These are phyloP conservation scores for Penicillium carneum DNA, from an alignment of 2,329 filamentous ascomycete species.

Conservation along the genomic window DNA sequence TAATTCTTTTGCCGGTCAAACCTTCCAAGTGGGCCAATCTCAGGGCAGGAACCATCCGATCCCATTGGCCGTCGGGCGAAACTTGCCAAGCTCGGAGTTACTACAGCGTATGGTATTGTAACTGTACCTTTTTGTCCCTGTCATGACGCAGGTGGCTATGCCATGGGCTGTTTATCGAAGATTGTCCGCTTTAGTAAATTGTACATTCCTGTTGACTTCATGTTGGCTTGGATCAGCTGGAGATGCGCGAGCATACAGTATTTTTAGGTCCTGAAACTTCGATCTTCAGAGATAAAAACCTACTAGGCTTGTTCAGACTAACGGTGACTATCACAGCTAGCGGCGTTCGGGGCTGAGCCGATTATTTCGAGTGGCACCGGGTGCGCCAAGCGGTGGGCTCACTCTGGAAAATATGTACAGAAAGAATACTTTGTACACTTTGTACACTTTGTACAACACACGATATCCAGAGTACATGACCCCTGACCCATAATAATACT, in stretches of 20 bases:
- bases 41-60: not conserved
- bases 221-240: not conserved
- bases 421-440: not conserved
- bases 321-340: conserved; percentile 13
- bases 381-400: not conserved
- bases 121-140: not conserved
- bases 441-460: not conserved
- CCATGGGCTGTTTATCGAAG: conserved; percentile 10
- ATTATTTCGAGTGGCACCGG: not conserved
- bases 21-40: conserved; percentile 1
- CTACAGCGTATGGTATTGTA: conserved; percentile 7
- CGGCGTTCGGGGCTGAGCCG: conserved; percentile 6
- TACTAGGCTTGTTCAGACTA: not conserved
- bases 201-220: conserved; percentile 21
- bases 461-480: not conserved
- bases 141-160: conserved; percentile 35
- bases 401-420: not conserved
- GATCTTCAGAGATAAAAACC: not conserved
- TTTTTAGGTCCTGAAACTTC: not conserved
- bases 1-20: not conserved
- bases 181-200: conserved; percentile 11
- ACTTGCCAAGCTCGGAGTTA: conserved; percentile 7
- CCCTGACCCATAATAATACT: not conserved
- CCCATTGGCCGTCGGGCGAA: conserved; percentile 1
- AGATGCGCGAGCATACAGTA: not conserved